Evolutionary conservation across 768 basidiomycete species (phyloP).

Genomic region (Suillus bovinus): DNA sequence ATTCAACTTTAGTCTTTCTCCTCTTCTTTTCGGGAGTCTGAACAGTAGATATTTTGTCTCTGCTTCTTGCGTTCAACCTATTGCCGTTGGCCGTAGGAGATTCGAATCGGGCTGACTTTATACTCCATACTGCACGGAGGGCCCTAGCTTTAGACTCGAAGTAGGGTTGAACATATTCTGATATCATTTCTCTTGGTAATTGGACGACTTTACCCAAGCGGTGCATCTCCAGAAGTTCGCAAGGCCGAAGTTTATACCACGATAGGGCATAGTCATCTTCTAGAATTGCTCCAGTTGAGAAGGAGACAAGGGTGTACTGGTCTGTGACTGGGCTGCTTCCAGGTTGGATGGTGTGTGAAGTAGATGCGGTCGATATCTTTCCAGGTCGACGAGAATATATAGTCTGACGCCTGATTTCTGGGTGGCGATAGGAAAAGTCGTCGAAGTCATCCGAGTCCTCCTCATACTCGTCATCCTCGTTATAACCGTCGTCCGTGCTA

Average conservation of each 20-base stretch:
- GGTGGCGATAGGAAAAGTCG: conserved; percentile 16
- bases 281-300: conserved; percentile 68
- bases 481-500: conserved; percentile 27
- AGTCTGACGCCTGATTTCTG: conserved; percentile 1
- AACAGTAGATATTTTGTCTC: conserved; percentile 11
- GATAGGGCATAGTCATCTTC: conserved; percentile 61
- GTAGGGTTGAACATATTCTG: conserved; percentile 56
- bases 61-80: conserved; percentile 12
- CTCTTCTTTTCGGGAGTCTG: conserved; percentile 21
- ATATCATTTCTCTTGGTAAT: conserved; percentile 41
- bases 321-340: conserved; percentile 24
- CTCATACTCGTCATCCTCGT: conserved; percentile 34
- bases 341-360: conserved; percentile 10
- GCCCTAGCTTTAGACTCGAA: conserved; percentile 56
- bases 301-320: conserved; percentile 57
- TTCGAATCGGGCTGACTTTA: conserved; percentile 30
- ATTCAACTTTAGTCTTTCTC: conserved; percentile 48
- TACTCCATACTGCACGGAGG: conserved; percentile 44
- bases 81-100: conserved; percentile 9
- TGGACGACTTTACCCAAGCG: conserved; percentile 39
- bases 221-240: conserved; percentile 75
- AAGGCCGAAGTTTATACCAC: conserved; percentile 59
- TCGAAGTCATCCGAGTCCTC: conserved; percentile 27
- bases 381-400: conserved; percentile 14
- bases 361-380: conserved; percentile 12